These are phyloP conservation scores for Fusarium begoniae DNA, from an alignment of 2,329 filamentous ascomycete species.

Conservation along the genomic window DNA sequence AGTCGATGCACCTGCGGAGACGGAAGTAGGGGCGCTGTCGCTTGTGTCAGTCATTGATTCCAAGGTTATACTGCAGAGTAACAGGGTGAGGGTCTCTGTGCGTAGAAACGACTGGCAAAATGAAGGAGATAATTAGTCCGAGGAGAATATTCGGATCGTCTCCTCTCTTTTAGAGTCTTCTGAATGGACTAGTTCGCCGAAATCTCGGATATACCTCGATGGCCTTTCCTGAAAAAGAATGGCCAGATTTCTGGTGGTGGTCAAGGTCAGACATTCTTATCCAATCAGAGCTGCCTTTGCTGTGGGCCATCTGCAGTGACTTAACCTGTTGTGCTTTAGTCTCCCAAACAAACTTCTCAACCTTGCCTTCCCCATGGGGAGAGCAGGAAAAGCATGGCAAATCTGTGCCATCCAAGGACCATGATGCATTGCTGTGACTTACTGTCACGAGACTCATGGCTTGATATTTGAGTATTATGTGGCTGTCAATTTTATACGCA, in stretches of 20 bases:
- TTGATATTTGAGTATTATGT: background rate
- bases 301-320: background rate
- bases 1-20: background rate
- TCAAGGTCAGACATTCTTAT: background rate
- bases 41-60: background rate
- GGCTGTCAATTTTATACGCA: background rate
- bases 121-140: background rate
- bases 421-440: background rate
- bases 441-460: constrained; percentile 1
- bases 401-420: background rate
- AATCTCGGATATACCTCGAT: constrained; percentile 32
- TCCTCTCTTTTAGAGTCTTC: background rate
- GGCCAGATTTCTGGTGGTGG: background rate
- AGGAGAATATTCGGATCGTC: constrained; percentile 39
- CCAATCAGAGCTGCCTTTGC: background rate
- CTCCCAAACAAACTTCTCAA: background rate
- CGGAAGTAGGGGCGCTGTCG: background rate
- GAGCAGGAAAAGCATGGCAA: background rate
- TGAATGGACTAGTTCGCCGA: constrained; percentile 25
- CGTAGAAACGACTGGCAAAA: background rate
- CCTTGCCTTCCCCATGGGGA: constrained; percentile 32
- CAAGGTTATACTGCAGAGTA: background rate
- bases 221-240: background rate
- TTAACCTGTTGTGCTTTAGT: constrained; percentile 6
- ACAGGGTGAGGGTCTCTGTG: too few species aligned